Conservation (phyloP, 148 eudicot genomes). For the Rhododendron kiyosumense region DNA sequence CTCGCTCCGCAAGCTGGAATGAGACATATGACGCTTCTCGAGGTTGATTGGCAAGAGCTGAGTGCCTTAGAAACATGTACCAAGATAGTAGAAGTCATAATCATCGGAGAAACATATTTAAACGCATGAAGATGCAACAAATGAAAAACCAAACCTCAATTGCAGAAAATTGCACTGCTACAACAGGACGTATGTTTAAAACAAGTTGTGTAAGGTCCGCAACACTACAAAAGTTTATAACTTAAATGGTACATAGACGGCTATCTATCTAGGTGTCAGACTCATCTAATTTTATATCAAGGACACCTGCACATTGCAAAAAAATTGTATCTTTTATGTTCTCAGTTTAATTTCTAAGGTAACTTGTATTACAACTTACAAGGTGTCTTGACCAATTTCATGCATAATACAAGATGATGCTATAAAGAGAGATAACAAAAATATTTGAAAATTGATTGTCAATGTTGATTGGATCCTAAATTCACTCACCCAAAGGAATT, state of each 20-base stretch:
- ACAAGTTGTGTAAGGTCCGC: background rate
- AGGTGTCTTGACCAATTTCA: too few relatives aligned
- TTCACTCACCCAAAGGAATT: background rate
- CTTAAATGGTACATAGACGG: too few relatives aligned
- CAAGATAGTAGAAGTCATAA: slow-evolving; percentile 6
- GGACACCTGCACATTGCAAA: too few relatives aligned
- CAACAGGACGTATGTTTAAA: background rate
- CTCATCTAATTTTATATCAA: too few relatives aligned
- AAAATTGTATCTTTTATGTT: too few relatives aligned
- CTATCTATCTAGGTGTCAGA: too few relatives aligned
- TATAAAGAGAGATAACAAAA: background rate
- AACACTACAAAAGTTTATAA: background rate
- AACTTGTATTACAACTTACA: too few relatives aligned
- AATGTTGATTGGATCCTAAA: background rate
- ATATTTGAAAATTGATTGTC: background rate
- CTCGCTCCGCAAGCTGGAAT: slow-evolving; percentile 54
- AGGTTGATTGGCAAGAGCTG: slow-evolving; percentile 44
- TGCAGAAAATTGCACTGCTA: slow-evolving; percentile 1
- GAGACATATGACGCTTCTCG: slow-evolving; percentile 52
- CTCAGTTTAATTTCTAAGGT: too few relatives aligned
- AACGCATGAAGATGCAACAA: background rate
- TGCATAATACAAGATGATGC: background rate
- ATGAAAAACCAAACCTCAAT: background rate
- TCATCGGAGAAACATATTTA: background rate
- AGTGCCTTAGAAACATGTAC: slow-evolving; percentile 46